A percentile compares a stretch with the other conserved stretches of the same genome.
These are phyloP conservation scores for Penicillium corylophilum DNA, from an alignment of 2,329 filamentous ascomycete species.

Conservation along the genomic window DNA sequence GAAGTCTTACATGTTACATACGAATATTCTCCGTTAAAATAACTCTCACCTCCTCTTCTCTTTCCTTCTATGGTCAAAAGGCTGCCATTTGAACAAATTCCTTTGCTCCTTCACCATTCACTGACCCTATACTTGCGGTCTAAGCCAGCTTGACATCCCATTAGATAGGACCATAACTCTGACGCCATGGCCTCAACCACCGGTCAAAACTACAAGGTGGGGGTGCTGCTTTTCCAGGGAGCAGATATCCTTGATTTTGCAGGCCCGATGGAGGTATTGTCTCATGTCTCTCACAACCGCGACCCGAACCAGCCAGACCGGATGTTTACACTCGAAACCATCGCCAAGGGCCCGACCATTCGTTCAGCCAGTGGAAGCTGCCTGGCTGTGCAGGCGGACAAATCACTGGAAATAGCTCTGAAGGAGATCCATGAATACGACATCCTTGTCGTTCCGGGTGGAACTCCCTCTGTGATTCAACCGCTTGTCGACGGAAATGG, in stretches of 20 bases:
- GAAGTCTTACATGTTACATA: constrained; percentile 1
- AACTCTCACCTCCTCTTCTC: constrained; percentile 4
- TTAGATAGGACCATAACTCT: not conserved
- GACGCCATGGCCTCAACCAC: constrained; percentile 10
- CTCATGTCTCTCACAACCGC: constrained; percentile 27
- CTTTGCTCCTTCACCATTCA: not conserved
- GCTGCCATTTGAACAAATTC: not conserved
- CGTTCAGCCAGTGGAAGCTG: constrained; percentile 19
- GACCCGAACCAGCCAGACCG: constrained; percentile 26
- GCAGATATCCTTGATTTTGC: constrained; percentile 45
- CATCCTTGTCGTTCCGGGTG: constrained; percentile 43
- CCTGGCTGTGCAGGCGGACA: constrained; percentile 33
- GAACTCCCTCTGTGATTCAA: constrained; percentile 25
- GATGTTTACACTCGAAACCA: constrained; percentile 36
- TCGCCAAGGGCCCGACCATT: constrained; percentile 29
- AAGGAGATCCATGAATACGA: constrained; percentile 33
- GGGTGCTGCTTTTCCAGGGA: constrained; percentile 37
- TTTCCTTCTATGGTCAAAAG: not conserved
- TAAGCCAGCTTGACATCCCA: not conserved
- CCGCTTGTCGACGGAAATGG: constrained; percentile 20
- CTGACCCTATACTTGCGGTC: not conserved
- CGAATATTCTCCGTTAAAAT: constrained; percentile 8
- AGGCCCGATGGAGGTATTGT: constrained; percentile 41
- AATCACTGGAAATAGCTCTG: constrained; percentile 29
- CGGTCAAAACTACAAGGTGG: constrained; percentile 35